These are phyloP conservation scores for Erucastrum elatum DNA, from an alignment of 345 rosid species.

Conservation along the genomic window DNA sequence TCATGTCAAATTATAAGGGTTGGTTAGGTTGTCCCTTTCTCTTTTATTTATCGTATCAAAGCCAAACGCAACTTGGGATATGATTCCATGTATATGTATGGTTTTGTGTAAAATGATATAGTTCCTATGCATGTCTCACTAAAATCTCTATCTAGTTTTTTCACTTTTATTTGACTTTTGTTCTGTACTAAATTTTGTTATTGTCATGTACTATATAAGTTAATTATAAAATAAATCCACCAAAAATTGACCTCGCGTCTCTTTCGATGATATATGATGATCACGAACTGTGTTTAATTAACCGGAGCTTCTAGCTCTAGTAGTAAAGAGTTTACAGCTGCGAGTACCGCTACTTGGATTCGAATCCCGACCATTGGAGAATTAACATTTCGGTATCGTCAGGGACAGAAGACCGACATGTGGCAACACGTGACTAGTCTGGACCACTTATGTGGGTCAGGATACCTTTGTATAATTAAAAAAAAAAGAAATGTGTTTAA, in stretches of 20 bases:
- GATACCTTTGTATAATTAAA: no score
- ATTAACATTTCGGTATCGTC: no score
- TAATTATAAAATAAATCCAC: not conserved
- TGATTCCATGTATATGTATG: not conserved
- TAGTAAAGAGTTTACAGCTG: no score
- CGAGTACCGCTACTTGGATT: no score
- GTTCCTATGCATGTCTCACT: not conserved
- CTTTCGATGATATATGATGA: not conserved
- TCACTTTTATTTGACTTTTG: not conserved
- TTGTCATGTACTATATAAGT: no score
- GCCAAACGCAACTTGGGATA: conserved; percentile 36
- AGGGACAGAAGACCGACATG: no score
- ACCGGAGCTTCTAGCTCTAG: no score
- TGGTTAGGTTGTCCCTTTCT: conserved; percentile 41
- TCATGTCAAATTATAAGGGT: conserved; percentile 37
- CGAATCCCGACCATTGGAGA: no score
- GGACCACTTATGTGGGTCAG: no score
- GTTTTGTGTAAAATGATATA: conserved; percentile 7
- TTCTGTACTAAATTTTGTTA: not conserved
- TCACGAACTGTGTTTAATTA: not conserved
- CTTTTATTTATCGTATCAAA: conserved; percentile 37
- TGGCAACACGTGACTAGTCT: no score
- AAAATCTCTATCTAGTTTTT: not conserved
- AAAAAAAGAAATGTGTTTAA: no score
- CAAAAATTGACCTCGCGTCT: not conserved